Evolutionary conservation across 2,329 filamentous ascomycete genomes (phyloP).

Genomic region (Nemania serpens): DNA sequence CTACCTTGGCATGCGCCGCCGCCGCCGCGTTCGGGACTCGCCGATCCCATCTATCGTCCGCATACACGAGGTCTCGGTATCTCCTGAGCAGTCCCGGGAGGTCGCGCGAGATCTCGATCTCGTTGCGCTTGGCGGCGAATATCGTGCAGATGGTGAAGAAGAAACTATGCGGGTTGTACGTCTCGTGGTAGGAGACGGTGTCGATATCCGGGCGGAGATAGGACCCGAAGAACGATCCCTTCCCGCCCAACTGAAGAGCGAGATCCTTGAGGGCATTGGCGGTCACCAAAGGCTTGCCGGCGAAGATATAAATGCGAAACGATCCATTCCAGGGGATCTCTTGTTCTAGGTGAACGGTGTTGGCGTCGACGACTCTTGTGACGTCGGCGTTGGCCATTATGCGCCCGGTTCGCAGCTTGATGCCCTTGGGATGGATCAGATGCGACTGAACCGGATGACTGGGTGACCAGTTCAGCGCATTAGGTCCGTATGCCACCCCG

Average conservation of each 20-base stretch:
- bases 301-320: slow-evolving; percentile 85
- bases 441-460: slow-evolving; percentile 72
- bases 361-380: slow-evolving; percentile 85
- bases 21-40: slow-evolving; percentile 71
- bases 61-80: slow-evolving; percentile 83
- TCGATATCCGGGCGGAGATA: slow-evolving; percentile 67
- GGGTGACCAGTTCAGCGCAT: slow-evolving; percentile 81
- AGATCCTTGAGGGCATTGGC: slow-evolving; percentile 72
- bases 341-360: slow-evolving; percentile 88
- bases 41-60: slow-evolving; percentile 79
- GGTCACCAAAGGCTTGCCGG: slow-evolving; percentile 66
- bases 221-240: slow-evolving; percentile 72
- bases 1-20: slow-evolving; percentile 85
- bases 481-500: slow-evolving; percentile 83
- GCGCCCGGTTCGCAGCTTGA: slow-evolving; percentile 72
- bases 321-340: slow-evolving; percentile 87
- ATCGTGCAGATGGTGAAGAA: slow-evolving; percentile 83
- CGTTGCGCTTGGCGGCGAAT: slow-evolving; percentile 68
- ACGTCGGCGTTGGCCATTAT: slow-evolving; percentile 80
- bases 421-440: slow-evolving; percentile 68
- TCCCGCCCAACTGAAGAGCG: slow-evolving; percentile 64
- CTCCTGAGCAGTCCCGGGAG: slow-evolving; percentile 72
- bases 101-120: slow-evolving; percentile 74
- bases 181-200: slow-evolving; percentile 74
- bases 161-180: slow-evolving; percentile 79